Conservation (phyloP, 768 basidiomycete genomes). For the Macrocybe gigantea region DNA sequence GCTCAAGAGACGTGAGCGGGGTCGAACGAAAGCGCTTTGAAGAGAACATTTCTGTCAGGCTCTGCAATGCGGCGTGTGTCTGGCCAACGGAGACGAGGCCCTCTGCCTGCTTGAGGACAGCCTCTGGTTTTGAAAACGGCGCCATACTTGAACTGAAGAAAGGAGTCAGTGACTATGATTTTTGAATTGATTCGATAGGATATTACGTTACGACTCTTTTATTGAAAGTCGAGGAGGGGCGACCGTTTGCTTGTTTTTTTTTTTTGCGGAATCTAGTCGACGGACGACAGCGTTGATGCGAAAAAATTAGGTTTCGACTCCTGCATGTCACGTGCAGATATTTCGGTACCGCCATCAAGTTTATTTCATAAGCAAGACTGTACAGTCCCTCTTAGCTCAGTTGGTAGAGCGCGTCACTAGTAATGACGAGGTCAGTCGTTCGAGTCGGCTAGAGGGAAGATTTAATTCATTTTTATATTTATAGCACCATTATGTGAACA, state of each 20-base stretch:
- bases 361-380: not conserved
- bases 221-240: constrained; percentile 5
- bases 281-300: not conserved
- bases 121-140: constrained; percentile 87
- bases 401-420: constrained; percentile 46
- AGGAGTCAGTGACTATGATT: not conserved
- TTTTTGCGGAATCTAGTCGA: not conserved
- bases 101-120: constrained; percentile 88
- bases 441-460: constrained; percentile 44
- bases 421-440: constrained; percentile 70
- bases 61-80: constrained; percentile 84
- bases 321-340: constrained; percentile 9
- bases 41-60: constrained; percentile 86
- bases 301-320: constrained; percentile 15
- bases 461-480: no score
- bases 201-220: constrained; percentile 2
- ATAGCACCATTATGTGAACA: no score
- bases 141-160: constrained; percentile 49
- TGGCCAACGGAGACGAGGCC: constrained; percentile 91
- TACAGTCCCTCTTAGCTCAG: constrained; percentile 13
- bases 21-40: constrained; percentile 94
- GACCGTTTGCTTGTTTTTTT: no score
- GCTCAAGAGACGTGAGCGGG: constrained; percentile 82
- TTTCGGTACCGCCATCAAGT: not conserved
- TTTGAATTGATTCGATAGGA: not conserved